phyloP scores from a whole-genome alignment of 2,329 filamentous ascomycete species.

The Monilinia polystroma region DNA sequence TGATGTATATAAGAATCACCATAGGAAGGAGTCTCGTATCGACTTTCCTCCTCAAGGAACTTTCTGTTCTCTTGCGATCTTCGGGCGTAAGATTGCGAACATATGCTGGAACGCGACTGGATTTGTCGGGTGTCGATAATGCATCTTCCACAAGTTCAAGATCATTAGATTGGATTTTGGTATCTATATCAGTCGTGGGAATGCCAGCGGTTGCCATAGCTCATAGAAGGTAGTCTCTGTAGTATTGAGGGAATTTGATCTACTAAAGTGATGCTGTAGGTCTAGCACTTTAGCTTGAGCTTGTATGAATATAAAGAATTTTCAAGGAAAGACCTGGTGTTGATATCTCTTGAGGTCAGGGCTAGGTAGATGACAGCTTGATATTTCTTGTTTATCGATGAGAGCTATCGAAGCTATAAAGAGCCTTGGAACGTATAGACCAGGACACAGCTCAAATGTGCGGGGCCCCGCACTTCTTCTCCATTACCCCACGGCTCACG shows the following conservation, averaged over 20 bases:
- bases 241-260: neutral
- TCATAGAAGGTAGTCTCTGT: neutral
- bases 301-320: neutral
- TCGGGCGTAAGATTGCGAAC: constrained; percentile 50
- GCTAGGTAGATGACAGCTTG: neutral
- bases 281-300: neutral
- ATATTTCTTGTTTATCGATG: neutral
- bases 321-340: neutral
- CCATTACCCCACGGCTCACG: constrained; percentile 15
- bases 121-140: constrained; percentile 6
- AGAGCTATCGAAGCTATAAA: too few relatives aligned
- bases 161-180: constrained; percentile 11
- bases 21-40: constrained; percentile 65
- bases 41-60: constrained; percentile 60
- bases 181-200: neutral
- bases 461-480: constrained; percentile 17
- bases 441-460: neutral
- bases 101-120: constrained; percentile 32
- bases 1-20: constrained; percentile 67
- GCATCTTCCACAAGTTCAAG: constrained; percentile 24
- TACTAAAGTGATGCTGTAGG: neutral
- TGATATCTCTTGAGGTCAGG: neutral
- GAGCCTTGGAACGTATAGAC: neutral
- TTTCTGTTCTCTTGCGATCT: constrained; percentile 53
- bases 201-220: neutral